These are phyloP conservation scores for Zancudomyces culisetae DNA, from an alignment of 371 early-diverging fungal genomes.

Conservation along the genomic window DNA sequence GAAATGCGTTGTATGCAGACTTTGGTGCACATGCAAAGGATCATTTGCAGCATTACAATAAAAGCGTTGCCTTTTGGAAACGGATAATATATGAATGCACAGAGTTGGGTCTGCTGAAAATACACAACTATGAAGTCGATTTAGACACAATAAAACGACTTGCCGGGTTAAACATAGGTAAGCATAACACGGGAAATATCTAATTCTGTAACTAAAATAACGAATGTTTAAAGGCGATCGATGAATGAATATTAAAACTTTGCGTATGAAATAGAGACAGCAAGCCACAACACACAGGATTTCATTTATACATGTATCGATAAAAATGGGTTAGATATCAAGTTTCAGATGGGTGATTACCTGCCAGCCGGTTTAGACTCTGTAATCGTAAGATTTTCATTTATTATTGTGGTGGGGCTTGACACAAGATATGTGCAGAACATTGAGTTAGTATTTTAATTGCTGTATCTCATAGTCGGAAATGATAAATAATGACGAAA, in stretches of 20 bases:
- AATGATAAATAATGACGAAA: too few species aligned
- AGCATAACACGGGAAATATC: neutral
- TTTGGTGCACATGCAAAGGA: neutral
- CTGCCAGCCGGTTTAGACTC: neutral
- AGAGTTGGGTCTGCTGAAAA: neutral
- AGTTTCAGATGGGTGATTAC: neutral
- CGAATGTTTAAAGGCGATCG: neutral
- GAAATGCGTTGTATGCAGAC: conserved; percentile 2
- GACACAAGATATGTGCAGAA: neutral
- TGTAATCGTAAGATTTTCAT: neutral
- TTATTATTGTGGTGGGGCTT: neutral
- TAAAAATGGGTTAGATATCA: neutral
- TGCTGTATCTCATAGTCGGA: neutral
- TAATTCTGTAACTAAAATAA: neutral
- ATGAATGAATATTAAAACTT: neutral
- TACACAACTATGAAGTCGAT: neutral
- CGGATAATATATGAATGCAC: neutral
- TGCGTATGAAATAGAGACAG: neutral
- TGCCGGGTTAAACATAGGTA: neutral
- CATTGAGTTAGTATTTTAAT: neutral
- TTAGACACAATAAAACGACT: too few species aligned
- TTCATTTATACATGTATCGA: neutral
- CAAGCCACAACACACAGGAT: neutral
- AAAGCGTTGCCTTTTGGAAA: neutral
- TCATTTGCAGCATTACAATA: neutral